Evolutionary conservation across 1,284 basidiomycete species (phyloP).

Genomic region (Tylopilus sp.): DNA sequence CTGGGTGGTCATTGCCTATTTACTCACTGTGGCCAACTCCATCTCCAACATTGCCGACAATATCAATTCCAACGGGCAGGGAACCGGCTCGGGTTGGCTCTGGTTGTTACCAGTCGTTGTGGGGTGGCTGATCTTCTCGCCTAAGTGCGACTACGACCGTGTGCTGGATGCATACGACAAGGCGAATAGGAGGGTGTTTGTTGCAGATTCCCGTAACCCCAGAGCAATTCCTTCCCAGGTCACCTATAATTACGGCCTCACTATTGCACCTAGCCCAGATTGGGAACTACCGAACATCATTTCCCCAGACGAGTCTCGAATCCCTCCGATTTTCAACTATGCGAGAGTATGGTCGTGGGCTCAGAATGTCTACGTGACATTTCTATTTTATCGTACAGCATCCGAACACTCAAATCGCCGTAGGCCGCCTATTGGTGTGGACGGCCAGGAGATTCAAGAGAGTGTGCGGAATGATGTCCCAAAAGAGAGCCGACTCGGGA

Average conservation of each 20-base stretch:
- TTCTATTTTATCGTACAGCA: conserved; percentile 18
- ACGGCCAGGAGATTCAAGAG: background rate
- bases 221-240: conserved; percentile 8
- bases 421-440: conserved; percentile 5
- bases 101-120: conserved; percentile 58
- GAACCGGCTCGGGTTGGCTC: conserved; percentile 51
- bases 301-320: conserved; percentile 20
- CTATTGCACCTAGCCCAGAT: conserved; percentile 23
- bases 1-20: conserved; percentile 58
- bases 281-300: conserved; percentile 12
- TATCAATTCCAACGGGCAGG: conserved; percentile 48
- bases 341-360: conserved; percentile 41
- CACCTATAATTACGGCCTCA: conserved; percentile 28
- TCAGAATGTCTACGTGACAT: conserved; percentile 17
- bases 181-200: conserved; percentile 39
- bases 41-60: conserved; percentile 39
- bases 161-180: conserved; percentile 43
- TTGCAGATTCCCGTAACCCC: conserved; percentile 10
- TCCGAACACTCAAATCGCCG: conserved; percentile 1
- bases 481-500: conserved; percentile 37
- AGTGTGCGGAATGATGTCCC: background rate
- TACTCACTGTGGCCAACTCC: conserved; percentile 53
- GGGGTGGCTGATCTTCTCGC: conserved; percentile 53
- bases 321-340: conserved; percentile 44
- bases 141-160: conserved; percentile 51